These are phyloP conservation scores for Canna indica DNA, from an alignment of 176 grass and related monocot species.

Conservation along the genomic window DNA sequence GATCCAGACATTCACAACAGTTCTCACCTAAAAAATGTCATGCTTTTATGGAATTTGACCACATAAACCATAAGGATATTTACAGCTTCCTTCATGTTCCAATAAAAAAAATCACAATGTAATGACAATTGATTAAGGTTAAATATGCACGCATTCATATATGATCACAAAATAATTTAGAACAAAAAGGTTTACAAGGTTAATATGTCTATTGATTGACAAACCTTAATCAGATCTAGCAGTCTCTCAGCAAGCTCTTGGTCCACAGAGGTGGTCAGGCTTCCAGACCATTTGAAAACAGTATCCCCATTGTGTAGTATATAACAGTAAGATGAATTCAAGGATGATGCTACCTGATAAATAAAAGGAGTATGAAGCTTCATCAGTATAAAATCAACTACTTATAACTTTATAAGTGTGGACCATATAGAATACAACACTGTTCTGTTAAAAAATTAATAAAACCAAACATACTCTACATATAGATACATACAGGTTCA, in stretches of 20 bases:
- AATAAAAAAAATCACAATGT: not conserved
- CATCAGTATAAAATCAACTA: not conserved
- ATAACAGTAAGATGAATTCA: slow-evolving; percentile 94
- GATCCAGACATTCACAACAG: not conserved
- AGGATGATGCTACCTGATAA: slow-evolving; percentile 57
- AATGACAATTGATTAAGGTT: not conserved
- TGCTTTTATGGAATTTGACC: not conserved
- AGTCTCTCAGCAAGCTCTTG: slow-evolving; percentile 83
- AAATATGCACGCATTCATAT: not conserved
- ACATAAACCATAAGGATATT: not conserved
- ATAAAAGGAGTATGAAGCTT: slow-evolving; percentile 2
- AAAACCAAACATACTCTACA: not conserved
- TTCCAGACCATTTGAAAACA: slow-evolving; percentile 86
- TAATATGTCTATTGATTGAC: slow-evolving; percentile 11
- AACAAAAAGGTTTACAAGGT: not conserved
- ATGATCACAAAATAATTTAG: not conserved
- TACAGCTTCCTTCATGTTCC: not conserved
- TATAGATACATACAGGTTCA: slow-evolving; percentile 60
- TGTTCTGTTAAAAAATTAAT: not conserved
- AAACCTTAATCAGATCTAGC: slow-evolving; percentile 94
- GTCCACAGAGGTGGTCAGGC: slow-evolving; percentile 50
- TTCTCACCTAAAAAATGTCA: not conserved
- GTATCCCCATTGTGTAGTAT: slow-evolving; percentile 68
- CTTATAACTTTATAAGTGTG: not conserved
- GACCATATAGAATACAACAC: not conserved